phyloP scores from a whole-genome alignment of 2,329 filamentous ascomycete species.

The Apiospora aurea region DNA sequence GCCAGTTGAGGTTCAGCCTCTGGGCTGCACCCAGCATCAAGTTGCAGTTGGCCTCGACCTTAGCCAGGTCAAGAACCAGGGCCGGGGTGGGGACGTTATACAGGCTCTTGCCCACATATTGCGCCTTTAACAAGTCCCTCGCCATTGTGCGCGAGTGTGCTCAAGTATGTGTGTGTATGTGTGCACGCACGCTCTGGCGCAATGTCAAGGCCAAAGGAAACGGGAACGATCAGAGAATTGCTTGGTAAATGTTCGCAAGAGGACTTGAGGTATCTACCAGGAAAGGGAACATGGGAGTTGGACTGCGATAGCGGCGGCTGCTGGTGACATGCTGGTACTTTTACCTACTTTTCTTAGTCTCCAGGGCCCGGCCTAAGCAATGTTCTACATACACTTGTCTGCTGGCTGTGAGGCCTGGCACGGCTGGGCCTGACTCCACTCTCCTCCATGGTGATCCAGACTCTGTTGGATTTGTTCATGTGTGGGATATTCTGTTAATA shows the following conservation, averaged over 20 bases:
- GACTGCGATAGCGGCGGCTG: slow-evolving; percentile 16
- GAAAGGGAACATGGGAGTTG: not conserved
- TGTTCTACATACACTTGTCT: slow-evolving; percentile 6
- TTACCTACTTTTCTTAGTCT: slow-evolving; percentile 12
- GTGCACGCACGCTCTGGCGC: not conserved
- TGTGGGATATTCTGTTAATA: not conserved
- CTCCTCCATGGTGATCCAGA: slow-evolving; percentile 1
- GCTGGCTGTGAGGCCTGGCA: not conserved
- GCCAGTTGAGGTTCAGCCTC: slow-evolving; percentile 68
- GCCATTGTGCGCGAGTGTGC: slow-evolving; percentile 27
- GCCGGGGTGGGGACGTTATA: slow-evolving; percentile 69
- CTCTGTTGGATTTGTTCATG: not conserved
- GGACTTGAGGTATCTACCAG: not conserved
- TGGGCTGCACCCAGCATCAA: slow-evolving; percentile 72
- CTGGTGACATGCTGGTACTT: not conserved
- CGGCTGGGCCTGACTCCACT: slow-evolving; percentile 3
- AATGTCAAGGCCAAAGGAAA: not conserved
- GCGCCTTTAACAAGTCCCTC: slow-evolving; percentile 46
- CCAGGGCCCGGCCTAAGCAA: not conserved
- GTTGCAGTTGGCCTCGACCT: slow-evolving; percentile 71
- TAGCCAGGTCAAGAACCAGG: slow-evolving; percentile 71
- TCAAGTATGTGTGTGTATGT: slow-evolving; percentile 8
- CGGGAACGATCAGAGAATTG: not conserved
- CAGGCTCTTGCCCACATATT: slow-evolving; percentile 67
- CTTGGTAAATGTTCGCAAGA: not conserved